Evolutionary conservation across 202 grass and related monocot genomes (phyloP).

Genomic region (Tripidium arundinaceum): DNA sequence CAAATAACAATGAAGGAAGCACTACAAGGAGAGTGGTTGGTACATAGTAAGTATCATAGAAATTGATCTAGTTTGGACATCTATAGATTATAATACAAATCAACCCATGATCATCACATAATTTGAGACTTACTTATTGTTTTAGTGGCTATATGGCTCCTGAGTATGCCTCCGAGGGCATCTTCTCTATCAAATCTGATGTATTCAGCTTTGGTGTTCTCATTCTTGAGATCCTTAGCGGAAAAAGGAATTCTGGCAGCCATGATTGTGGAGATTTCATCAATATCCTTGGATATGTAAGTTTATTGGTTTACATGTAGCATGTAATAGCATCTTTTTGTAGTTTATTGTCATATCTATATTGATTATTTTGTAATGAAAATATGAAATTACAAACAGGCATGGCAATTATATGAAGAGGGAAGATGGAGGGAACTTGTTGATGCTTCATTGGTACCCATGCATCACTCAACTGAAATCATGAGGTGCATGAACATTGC

Average conservation of each 20-base stretch:
- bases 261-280: conserved; percentile 37
- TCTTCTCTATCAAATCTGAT: conserved; percentile 55
- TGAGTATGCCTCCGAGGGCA: conserved; percentile 30
- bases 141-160: conserved; percentile 43
- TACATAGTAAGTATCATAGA: conserved; percentile 13
- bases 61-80: not conserved
- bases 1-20: not conserved
- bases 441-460: conserved; percentile 33
- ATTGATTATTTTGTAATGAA: not conserved
- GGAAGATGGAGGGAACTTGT: conserved; percentile 44
- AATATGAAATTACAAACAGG: conserved; percentile 22
- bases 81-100: not conserved
- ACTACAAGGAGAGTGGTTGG: not conserved
- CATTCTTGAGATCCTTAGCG: conserved; percentile 39
- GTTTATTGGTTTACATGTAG: not conserved
- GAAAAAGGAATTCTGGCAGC: conserved; percentile 33
- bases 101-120: not conserved
- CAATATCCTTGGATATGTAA: conserved; percentile 56
- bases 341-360: not conserved
- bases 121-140: not conserved
- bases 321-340: not conserved
- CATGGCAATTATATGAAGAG: conserved; percentile 48
- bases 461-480: not conserved
- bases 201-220: conserved; percentile 56
- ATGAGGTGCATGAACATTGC: conserved; percentile 36